Conservation (phyloP, 2,329 filamentous ascomycete genomes). For the Cladosporium austrohemisphaericum region DNA sequence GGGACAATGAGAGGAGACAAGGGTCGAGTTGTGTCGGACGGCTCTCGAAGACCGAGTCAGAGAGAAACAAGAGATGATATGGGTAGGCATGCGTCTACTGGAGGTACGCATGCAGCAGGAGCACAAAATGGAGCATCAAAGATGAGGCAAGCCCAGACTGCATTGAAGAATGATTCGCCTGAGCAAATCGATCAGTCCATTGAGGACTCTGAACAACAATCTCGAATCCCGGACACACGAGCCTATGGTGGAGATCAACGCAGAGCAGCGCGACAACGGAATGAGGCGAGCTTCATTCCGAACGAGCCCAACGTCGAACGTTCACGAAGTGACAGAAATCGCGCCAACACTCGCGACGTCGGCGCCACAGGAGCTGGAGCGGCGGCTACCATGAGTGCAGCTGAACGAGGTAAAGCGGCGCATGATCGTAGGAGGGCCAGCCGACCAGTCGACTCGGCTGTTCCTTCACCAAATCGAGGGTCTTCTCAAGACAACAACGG, state of each 20-base stretch:
- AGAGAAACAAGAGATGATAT: constrained; percentile 9
- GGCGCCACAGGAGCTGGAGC: constrained; percentile 32
- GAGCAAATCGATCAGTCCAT: constrained; percentile 4
- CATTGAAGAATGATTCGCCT: constrained; percentile 17
- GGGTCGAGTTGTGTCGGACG: constrained; percentile 27
- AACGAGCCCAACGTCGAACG: constrained; percentile 7
- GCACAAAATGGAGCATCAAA: constrained; percentile 4
- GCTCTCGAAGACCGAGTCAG: constrained; percentile 18
- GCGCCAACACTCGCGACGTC: constrained; percentile 28
- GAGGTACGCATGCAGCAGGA: background rate
- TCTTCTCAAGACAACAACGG: constrained; percentile 20
- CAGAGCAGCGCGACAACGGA: constrained; percentile 9
- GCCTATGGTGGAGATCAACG: constrained; percentile 11
- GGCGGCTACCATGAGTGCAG: constrained; percentile 22
- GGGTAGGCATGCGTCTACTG: constrained; percentile 14
- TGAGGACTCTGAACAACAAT: constrained; percentile 14
- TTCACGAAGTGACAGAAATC: constrained; percentile 25
- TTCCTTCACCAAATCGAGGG: constrained; percentile 22
- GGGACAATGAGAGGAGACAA: constrained; percentile 24
- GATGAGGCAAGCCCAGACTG: constrained; percentile 19
- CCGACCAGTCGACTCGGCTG: constrained; percentile 16
- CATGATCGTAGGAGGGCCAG: constrained; percentile 30
- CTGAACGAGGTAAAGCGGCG: constrained; percentile 30
- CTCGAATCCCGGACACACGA: constrained; percentile 3
- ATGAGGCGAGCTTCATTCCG: background rate